These are phyloP conservation scores for Suhomyces atakaporum DNA, from an alignment of 1,139 yeast species.

Conservation along the genomic window DNA sequence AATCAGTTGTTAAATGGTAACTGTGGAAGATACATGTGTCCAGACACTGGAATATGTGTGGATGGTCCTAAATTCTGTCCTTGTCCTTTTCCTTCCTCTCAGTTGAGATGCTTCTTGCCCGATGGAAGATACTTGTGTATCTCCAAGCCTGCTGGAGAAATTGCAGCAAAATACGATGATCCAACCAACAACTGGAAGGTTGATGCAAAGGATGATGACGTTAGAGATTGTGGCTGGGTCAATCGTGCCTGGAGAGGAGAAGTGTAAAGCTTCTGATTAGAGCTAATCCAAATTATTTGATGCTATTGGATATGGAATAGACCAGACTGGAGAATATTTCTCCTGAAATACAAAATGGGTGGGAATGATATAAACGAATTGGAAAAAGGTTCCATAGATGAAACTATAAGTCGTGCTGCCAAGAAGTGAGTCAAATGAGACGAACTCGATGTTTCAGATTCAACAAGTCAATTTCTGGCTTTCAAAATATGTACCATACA, in stretches of 20 bases:
- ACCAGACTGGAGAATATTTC: too few species aligned
- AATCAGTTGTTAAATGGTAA: constrained; percentile 33
- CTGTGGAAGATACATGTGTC: constrained; percentile 78
- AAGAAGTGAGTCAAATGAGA: too few species aligned
- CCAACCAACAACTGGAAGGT: constrained; percentile 53
- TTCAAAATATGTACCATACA: too few species aligned
- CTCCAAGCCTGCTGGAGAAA: constrained; percentile 68
- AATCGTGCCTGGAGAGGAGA: constrained; percentile 51
- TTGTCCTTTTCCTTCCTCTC: constrained; percentile 85
- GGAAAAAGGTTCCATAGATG: too few species aligned
- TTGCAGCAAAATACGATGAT: constrained; percentile 43
- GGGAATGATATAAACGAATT: too few species aligned
- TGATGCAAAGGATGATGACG: constrained; percentile 51
- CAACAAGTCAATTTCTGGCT: too few species aligned
- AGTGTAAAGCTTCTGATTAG: constrained; percentile 24
- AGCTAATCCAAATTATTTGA: background rate
- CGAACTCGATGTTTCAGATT: too few species aligned
- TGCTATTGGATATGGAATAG: too few species aligned
- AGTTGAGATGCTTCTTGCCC: constrained; percentile 77
- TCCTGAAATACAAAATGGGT: too few species aligned
- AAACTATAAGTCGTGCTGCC: too few species aligned
- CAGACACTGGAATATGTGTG: constrained; percentile 81
- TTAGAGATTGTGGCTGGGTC: constrained; percentile 83
- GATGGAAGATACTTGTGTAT: constrained; percentile 73
- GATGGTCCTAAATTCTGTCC: constrained; percentile 73